These are phyloP conservation scores for Camelina laxa DNA, from an alignment of 345 rosid genomes.

Conservation along the genomic window DNA sequence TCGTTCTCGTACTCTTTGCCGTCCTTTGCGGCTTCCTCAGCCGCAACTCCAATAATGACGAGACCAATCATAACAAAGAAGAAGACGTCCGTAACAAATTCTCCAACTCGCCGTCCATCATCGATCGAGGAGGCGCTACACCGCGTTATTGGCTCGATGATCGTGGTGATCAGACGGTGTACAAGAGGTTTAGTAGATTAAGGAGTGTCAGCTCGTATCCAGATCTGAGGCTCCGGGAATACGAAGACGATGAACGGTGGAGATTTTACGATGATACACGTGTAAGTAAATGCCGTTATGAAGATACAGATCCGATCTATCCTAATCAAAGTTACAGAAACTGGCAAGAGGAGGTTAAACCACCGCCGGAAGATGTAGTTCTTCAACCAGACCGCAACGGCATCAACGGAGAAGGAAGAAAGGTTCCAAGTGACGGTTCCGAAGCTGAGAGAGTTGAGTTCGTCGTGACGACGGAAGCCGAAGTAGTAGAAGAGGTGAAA, in stretches of 20 bases:
- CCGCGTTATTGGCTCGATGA: slow-evolving; percentile 55
- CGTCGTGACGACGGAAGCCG: slow-evolving; percentile 24
- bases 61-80: slow-evolving; percentile 33
- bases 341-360: slow-evolving; percentile 31
- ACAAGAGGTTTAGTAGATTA: slow-evolving; percentile 47
- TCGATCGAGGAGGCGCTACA: slow-evolving; percentile 43
- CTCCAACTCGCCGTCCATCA: slow-evolving; percentile 40
- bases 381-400: slow-evolving; percentile 4
- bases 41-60: slow-evolving; percentile 44
- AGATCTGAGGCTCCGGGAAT: slow-evolving; percentile 64
- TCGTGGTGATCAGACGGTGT: slow-evolving; percentile 50
- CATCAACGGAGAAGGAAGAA: slow-evolving; percentile 22
- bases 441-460: slow-evolving; percentile 30
- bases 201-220: slow-evolving; percentile 80
- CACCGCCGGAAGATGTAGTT: slow-evolving; percentile 20
- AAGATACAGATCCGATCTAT: slow-evolving; percentile 41
- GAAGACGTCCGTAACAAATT: slow-evolving; percentile 21
- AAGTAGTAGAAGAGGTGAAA: slow-evolving; percentile 26
- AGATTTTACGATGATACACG: slow-evolving; percentile 76
- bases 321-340: slow-evolving; percentile 31
- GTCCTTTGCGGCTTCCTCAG: slow-evolving; percentile 73
- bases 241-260: slow-evolving; percentile 56
- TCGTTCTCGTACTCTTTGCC: slow-evolving; percentile 79
- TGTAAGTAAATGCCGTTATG: slow-evolving; percentile 46
- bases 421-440: background rate